A percentile compares a stretch with the other conserved stretches of the same genome.
These are phyloP conservation scores for Gyromitra esculenta DNA, from an alignment of 2,329 filamentous ascomycete genomes.

Conservation along the genomic window DNA sequence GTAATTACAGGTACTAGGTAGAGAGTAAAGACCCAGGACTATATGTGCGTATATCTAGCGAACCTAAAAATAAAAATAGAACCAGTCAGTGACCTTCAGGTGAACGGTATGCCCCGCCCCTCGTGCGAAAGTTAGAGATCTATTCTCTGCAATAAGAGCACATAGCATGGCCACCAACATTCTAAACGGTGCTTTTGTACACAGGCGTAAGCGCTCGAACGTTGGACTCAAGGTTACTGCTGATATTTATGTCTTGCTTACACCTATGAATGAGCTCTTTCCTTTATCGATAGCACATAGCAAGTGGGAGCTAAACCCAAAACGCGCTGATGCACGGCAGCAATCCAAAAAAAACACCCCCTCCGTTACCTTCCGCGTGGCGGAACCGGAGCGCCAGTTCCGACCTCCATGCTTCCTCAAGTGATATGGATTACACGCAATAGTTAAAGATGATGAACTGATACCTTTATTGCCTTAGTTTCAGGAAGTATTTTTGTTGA, in stretches of 20 bases:
- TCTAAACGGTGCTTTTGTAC: background rate
- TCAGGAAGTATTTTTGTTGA: background rate
- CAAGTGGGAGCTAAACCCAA: background rate
- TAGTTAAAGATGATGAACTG: background rate
- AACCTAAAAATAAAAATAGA: background rate
- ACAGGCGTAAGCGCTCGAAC: background rate
- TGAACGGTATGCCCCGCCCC: too few species aligned
- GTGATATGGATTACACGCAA: background rate
- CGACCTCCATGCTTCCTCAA: background rate
- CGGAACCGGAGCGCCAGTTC: background rate
- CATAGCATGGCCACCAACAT: background rate
- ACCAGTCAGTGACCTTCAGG: too few species aligned
- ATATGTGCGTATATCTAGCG: background rate
- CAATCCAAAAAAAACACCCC: background rate
- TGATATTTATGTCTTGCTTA: background rate
- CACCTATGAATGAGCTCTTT: background rate
- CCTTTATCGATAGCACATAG: background rate
- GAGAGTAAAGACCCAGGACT: too few species aligned
- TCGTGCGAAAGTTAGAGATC: background rate
- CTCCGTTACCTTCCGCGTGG: background rate
- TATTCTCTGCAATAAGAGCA: background rate
- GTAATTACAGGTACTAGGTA: too few species aligned
- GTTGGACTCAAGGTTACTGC: background rate
- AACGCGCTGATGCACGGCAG: background rate
- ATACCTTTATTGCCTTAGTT: background rate